phyloP scores from a whole-genome alignment of 73 alveolate species.

The Paramecium primaurelia region DNA sequence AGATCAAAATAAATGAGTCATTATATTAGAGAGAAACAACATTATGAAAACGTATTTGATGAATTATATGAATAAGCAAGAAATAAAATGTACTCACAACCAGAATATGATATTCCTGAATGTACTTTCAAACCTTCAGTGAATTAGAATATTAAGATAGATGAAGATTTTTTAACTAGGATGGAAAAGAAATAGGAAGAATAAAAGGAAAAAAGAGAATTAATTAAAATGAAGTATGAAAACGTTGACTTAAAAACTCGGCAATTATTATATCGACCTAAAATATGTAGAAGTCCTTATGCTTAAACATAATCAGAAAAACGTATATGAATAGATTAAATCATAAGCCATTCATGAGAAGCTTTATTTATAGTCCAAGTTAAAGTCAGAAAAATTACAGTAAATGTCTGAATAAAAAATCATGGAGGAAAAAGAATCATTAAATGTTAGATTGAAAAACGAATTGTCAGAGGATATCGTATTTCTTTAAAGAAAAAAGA shows the following conservation, averaged over 20 bases:
- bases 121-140: background rate
- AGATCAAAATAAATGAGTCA: background rate
- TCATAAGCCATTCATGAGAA: conserved; percentile 23
- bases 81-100: background rate
- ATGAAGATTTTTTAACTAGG: conserved; percentile 7
- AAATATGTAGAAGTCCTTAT: background rate
- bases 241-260: background rate
- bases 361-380: conserved; percentile 2
- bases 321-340: conserved; percentile 2
- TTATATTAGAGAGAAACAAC: conserved; percentile 9
- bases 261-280: background rate
- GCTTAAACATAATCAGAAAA: background rate
- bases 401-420: background rate
- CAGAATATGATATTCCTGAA: background rate
- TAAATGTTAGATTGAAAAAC: background rate
- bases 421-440: conserved; percentile 4
- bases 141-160: background rate
- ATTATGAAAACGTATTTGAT: conserved; percentile 20
- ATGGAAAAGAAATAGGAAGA: background rate
- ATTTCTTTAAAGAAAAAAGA: background rate
- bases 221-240: background rate
- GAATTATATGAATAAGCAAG: conserved; percentile 22
- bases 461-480: background rate
- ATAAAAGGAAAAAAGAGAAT: background rate
- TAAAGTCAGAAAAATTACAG: background rate